Base-by-base conservation (phyloP, 164 flowering plant species). In the Kalanchoe fedtschenkoi region DNA sequence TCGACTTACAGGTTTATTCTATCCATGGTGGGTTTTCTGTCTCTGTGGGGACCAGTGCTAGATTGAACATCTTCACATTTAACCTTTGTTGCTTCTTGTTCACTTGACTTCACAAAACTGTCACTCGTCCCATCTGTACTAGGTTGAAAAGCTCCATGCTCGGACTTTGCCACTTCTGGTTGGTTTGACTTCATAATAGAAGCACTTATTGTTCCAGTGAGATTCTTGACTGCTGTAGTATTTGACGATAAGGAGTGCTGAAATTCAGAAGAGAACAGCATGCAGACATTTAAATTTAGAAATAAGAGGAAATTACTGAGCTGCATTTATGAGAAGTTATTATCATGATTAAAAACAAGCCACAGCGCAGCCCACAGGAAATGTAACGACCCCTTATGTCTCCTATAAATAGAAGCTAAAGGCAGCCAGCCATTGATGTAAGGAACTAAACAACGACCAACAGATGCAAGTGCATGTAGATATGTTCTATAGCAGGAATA, bases 1-100 rank as follows among this genome's bases (percentile, higher is more conserved):
- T 24, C 28, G 9, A 62, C 88, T 77, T 74, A 83, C 91, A 80
- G 82, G 42, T 79, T 76, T 13, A 78, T 76, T 73, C 88, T 69
- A 72, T 81, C 74, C 22, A 80, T 41, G 17, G 78, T 78, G 37
- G 82, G 69, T 44, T 59, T 80, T 63, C 61, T 69, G 66, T 60
- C 74, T 69, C 74, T 68, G 53, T 60, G 62, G 13, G 13, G 58
- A 34, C 65, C 65, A 58, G 51, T 46, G 63, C 75, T 62, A 8
- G 55, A 42, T 56, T 69, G 56, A 29, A 56, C 59, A 42, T 55
- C 60, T n/a, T 65, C 54, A 46, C 43, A 58, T 59, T 62, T 43
- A 5, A 73, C 46, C 37, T 43, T 54, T 63, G 71, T 34, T 22
- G 57, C 60, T 9, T 17, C 29, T 3, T 19, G 17, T 22, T 46